Evolutionary conservation across 805 yeast species (phyloP).

Genomic region (Wickerhamiella australiensis): DNA sequence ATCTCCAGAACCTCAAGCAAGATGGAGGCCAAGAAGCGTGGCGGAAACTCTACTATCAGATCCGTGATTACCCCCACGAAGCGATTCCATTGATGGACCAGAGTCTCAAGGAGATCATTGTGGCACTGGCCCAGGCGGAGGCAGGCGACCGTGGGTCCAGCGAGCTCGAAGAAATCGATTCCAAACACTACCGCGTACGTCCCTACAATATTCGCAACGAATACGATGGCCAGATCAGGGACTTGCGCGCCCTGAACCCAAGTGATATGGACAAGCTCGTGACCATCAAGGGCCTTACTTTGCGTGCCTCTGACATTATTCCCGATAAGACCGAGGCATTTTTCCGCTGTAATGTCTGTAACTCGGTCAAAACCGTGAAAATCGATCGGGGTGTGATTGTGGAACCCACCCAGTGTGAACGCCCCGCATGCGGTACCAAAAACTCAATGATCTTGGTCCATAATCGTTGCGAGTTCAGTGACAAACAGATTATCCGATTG

Average conservation of each 20-base stretch:
- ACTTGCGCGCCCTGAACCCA: slow-evolving; percentile 84
- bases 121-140: slow-evolving; percentile 31
- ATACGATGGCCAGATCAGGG: slow-evolving; percentile 45
- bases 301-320: slow-evolving; percentile 78
- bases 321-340: slow-evolving; percentile 98
- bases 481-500: slow-evolving; percentile 83
- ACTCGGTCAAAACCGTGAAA: slow-evolving; percentile 81
- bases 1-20: slow-evolving; percentile 56
- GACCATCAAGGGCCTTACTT: slow-evolving; percentile 76
- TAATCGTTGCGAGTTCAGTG: slow-evolving; percentile 85
- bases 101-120: slow-evolving; percentile 79
- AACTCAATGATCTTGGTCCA: slow-evolving; percentile 87
- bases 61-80: slow-evolving; percentile 90
- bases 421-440: slow-evolving; percentile 66
- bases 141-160: slow-evolving; percentile 13
- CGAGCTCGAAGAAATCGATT: slow-evolving; percentile 58
- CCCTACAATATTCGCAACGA: slow-evolving; percentile 38
- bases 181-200: slow-evolving; percentile 72
- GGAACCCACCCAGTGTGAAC: slow-evolving; percentile 89
- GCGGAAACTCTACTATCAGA: slow-evolving; percentile 67
- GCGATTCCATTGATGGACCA: slow-evolving; percentile 97
- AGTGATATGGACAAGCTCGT: slow-evolving; percentile 89
- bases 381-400: slow-evolving; percentile 89
- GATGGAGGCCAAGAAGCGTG: slow-evolving; percentile 52
- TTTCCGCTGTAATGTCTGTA: slow-evolving; percentile 89